Evolutionary conservation across 129 eudicot species (phyloP).

Genomic region (Artemisia annua): DNA sequence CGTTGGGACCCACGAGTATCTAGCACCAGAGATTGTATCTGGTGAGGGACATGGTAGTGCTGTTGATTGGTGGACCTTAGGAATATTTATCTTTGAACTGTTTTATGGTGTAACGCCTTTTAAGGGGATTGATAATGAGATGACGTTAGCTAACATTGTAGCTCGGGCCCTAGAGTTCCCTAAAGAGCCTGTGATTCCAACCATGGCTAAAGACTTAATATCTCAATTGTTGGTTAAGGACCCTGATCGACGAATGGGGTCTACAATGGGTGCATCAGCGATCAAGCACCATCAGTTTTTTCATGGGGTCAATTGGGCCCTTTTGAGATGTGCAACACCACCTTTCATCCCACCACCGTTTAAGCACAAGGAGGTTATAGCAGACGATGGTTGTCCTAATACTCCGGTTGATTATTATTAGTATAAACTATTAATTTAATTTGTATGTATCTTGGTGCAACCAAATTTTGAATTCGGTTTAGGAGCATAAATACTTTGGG

Average conservation of each 20-base stretch:
- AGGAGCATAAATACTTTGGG: conserved; percentile 18
- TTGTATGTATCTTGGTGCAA: conserved; percentile 17
- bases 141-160: conserved; percentile 78
- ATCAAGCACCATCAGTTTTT: conserved; percentile 83
- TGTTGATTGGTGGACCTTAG: conserved; percentile 98
- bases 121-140: conserved; percentile 76
- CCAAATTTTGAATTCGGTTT: conserved; percentile 4
- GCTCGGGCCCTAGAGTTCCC: conserved; percentile 97
- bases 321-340: conserved; percentile 72
- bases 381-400: conserved; percentile 59
- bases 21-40: conserved; percentile 92
- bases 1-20: conserved; percentile 95
- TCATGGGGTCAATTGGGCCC: conserved; percentile 86
- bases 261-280: conserved; percentile 85
- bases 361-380: conserved; percentile 42
- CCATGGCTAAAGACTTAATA: conserved; percentile 65
- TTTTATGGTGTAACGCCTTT: conserved; percentile 92
- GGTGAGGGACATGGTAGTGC: conserved; percentile 96
- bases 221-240: conserved; percentile 78
- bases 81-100: conserved; percentile 75
- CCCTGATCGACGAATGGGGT: conserved; percentile 68
- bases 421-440: conserved; percentile 8
- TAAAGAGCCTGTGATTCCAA: conserved; percentile 65
- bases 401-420: conserved; percentile 79
- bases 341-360: conserved; percentile 72